Evolutionary conservation across 352 stramenopile species (phyloP).

Genomic region (Thraustotheca clavata): DNA sequence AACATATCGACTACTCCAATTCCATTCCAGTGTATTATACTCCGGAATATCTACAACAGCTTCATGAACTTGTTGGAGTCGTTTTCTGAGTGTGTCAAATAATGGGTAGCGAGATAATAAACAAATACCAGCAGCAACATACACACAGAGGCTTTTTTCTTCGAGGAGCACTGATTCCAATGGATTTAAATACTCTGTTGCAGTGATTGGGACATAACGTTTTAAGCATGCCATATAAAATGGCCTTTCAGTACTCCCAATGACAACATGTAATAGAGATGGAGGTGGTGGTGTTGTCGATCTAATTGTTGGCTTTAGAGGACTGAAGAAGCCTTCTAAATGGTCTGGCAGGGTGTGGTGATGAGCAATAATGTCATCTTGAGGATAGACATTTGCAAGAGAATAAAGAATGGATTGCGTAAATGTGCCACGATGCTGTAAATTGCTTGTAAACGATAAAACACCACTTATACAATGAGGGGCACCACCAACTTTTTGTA

Average conservation of each 20-base stretch:
- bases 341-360: conserved; percentile 77
- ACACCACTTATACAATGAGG: not conserved
- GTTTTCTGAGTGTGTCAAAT: conserved; percentile 66
- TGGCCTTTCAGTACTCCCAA: conserved; percentile 68
- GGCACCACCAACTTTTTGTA: not conserved
- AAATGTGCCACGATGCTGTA: conserved; percentile 14
- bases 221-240: conserved; percentile 79
- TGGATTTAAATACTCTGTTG: conserved; percentile 53
- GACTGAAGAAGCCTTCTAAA: conserved; percentile 74
- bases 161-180: conserved; percentile 73
- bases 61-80: conserved; percentile 48
- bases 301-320: conserved; percentile 38
- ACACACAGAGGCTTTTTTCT: conserved; percentile 72
- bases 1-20: not conserved
- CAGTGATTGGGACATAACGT: conserved; percentile 59
- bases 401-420: conserved; percentile 65
- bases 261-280: conserved; percentile 76
- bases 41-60: not conserved
- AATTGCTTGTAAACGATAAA: not conserved
- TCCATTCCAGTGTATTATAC: not conserved
- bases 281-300: conserved; percentile 33
- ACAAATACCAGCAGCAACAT: conserved; percentile 64
- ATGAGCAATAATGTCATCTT: conserved; percentile 52
- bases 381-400: conserved; percentile 33
- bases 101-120: conserved; percentile 76